Percentiles rank a stretch among this genome's conserved stretches.
Conservation (phyloP, 2,329 filamentous ascomycete species). For the Aspergillus pseudoviridinutans region DNA sequence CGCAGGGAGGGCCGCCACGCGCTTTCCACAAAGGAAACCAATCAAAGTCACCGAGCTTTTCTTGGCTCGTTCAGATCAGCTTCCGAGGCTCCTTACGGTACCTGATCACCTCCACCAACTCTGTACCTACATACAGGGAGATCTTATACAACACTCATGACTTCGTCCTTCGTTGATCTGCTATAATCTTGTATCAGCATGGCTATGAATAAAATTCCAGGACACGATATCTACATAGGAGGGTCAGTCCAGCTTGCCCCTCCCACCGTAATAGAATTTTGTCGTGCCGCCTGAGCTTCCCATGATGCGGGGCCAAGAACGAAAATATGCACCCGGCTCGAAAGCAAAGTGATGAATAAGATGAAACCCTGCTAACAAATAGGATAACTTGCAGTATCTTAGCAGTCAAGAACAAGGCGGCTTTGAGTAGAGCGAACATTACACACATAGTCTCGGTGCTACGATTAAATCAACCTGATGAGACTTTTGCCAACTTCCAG, state of each 20-base stretch:
- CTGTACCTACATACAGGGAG: not conserved
- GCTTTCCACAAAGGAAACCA: not conserved
- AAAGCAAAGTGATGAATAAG: not conserved
- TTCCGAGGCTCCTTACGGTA: not conserved
- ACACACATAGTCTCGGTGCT: conserved; percentile 88
- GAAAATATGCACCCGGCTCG: not conserved
- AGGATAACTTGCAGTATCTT: conserved; percentile 61
- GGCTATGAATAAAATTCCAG: conserved; percentile 62
- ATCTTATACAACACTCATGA: not conserved
- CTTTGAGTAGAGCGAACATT: conserved; percentile 69
- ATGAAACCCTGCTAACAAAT: conserved; percentile 3
- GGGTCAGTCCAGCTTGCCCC: conserved; percentile 52
- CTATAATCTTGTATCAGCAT: conserved; percentile 15
- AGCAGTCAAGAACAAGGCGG: conserved; percentile 67
- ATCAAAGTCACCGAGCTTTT: not conserved
- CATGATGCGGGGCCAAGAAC: conserved; percentile 2
- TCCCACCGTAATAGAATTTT: conserved; percentile 3
- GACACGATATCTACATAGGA: conserved; percentile 71
- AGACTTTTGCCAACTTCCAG: conserved; percentile 59
- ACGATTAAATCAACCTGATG: conserved; percentile 55
- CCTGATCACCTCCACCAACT: not conserved
- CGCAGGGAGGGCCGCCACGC: not conserved
- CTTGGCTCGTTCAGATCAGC: not conserved
- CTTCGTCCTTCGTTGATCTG: not conserved
- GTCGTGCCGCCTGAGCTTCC: not conserved